Percentiles rank a stretch among this genome's conserved stretches.
phyloP scores from a whole-genome alignment of 2,329 filamentous ascomycete genomes.

The Talaromyces sp. region DNA sequence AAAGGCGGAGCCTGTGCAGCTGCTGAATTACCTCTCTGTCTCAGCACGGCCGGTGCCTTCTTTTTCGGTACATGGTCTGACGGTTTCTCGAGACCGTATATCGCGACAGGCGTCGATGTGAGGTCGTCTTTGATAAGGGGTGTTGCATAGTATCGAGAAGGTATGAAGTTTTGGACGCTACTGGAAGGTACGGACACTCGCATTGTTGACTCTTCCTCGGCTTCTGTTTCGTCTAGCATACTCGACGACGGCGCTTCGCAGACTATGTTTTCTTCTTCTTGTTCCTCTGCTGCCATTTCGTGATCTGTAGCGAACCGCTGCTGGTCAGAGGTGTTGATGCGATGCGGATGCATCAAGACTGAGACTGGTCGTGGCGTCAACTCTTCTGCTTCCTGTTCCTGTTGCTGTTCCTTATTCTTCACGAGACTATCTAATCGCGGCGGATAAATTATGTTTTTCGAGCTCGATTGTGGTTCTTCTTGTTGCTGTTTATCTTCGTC shows the following conservation, averaged over 20 bases:
- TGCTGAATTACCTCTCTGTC: background rate
- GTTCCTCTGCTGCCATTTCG: background rate
- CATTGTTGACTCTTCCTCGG: background rate
- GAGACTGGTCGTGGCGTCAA: slow-evolving; percentile 8
- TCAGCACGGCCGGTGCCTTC: background rate
- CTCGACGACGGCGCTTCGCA: slow-evolving; percentile 9
- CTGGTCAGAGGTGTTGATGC: slow-evolving; percentile 7
- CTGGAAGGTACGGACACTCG: background rate
- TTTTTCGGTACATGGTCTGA: slow-evolving; percentile 2
- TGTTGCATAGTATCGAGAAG: slow-evolving; percentile 13
- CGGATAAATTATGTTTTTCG: background rate
- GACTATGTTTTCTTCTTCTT: background rate
- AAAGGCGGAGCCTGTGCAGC: background rate
- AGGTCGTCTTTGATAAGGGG: slow-evolving; percentile 11
- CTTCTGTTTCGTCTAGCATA: background rate
- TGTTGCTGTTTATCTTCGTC: background rate
- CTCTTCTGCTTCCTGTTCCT: background rate
- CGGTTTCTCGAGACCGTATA: slow-evolving; percentile 20
- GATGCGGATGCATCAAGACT: slow-evolving; percentile 8
- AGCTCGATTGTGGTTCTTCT: background rate
- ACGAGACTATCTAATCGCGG: slow-evolving; percentile 10
- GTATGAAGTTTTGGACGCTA: background rate
- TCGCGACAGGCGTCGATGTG: slow-evolving; percentile 8
- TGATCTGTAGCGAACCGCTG: slow-evolving; percentile 12
- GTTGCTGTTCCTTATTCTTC: background rate